Percentiles rank a stretch among this genome's conserved stretches.
Conservation (phyloP, 2,329 filamentous ascomycete genomes). For the Atkinsonella texensis region DNA sequence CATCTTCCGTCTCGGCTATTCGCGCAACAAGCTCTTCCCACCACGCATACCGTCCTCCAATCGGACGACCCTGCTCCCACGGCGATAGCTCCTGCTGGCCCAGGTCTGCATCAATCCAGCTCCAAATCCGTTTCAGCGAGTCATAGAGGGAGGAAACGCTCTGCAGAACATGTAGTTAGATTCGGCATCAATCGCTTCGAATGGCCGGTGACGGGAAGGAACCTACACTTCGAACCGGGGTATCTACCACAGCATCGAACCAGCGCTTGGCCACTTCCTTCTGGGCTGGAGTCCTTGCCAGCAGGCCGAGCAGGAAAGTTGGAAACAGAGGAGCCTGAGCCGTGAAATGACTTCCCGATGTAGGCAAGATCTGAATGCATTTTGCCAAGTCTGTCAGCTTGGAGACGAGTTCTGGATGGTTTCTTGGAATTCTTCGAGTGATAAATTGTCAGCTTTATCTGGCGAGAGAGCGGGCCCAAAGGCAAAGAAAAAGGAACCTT, state of each 20-base stretch:
- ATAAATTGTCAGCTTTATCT: neutral
- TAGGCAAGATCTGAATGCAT: slow-evolving; percentile 28
- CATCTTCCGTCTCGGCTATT: slow-evolving; percentile 18
- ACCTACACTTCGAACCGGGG: slow-evolving; percentile 28
- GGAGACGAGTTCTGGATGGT: slow-evolving; percentile 22
- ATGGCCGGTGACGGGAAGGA: neutral
- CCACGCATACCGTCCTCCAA: slow-evolving; percentile 22
- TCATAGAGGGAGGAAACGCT: slow-evolving; percentile 27
- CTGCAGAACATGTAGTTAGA: slow-evolving; percentile 10
- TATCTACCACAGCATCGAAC: slow-evolving; percentile 23
- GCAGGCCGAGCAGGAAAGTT: slow-evolving; percentile 25
- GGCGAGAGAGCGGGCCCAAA: neutral
- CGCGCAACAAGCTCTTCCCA: slow-evolving; percentile 25
- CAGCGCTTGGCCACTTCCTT: slow-evolving; percentile 18
- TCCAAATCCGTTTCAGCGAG: slow-evolving; percentile 21
- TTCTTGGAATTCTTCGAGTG: slow-evolving; percentile 20
- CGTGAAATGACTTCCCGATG: slow-evolving; percentile 26
- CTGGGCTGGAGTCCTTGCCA: slow-evolving; percentile 18
- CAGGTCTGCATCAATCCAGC: slow-evolving; percentile 19
- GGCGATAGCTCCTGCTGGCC: slow-evolving; percentile 9
- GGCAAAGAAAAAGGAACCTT: neutral
- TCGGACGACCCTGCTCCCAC: slow-evolving; percentile 10
- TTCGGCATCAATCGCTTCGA: neutral
- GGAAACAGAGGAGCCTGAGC: slow-evolving; percentile 28
- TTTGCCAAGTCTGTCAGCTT: slow-evolving; percentile 20